Evolutionary conservation across 352 stramenopile species (phyloP).

Genomic region (Globisporangium cederbergense): DNA sequence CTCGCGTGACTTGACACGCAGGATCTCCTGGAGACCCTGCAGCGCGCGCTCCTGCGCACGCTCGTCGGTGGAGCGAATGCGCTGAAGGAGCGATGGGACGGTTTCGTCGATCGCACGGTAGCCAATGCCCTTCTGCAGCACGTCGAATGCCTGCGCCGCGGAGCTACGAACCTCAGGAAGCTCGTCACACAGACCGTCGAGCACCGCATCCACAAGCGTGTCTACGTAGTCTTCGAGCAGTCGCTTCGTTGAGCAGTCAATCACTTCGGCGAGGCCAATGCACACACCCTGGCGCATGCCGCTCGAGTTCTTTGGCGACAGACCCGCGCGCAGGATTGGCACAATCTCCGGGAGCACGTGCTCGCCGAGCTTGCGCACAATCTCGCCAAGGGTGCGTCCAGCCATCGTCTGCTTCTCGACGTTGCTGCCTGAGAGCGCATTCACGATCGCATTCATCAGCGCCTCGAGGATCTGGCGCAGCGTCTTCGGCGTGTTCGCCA

Average conservation of each 20-base stretch:
- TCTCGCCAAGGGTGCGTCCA: conserved; percentile 95
- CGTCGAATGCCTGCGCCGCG: conserved; percentile 96
- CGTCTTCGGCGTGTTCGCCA: conserved; percentile 96
- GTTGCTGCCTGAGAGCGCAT: conserved; percentile 89
- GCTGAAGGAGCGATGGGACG: conserved; percentile 94
- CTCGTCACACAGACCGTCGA: conserved; percentile 97
- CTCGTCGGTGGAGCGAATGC: conserved; percentile 78
- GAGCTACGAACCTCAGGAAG: conserved; percentile 86
- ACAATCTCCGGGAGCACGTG: conserved; percentile 98
- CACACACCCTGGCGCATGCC: conserved; percentile 93
- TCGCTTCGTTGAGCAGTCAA: conserved; percentile 95
- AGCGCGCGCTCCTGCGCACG: conserved; percentile 87
- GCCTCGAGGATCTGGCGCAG: conserved; percentile 97
- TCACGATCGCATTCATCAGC: conserved; percentile 96
- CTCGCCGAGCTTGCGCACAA: conserved; percentile 99
- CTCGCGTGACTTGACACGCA: conserved; percentile 95
- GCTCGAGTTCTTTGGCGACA: conserved; percentile 65
- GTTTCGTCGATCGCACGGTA: conserved; percentile 96
- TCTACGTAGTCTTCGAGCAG: conserved; percentile 96
- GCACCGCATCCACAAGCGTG: conserved; percentile 95
- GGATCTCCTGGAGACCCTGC: conserved; percentile 96
- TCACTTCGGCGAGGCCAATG: conserved; percentile 97
- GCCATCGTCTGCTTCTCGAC: conserved; percentile 90
- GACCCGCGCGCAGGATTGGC: conserved; percentile 94
- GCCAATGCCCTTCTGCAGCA: conserved; percentile 94